phyloP scores from a whole-genome alignment of 2,329 filamentous ascomycete species.

The Magnaporthiopsis rhizophila region DNA sequence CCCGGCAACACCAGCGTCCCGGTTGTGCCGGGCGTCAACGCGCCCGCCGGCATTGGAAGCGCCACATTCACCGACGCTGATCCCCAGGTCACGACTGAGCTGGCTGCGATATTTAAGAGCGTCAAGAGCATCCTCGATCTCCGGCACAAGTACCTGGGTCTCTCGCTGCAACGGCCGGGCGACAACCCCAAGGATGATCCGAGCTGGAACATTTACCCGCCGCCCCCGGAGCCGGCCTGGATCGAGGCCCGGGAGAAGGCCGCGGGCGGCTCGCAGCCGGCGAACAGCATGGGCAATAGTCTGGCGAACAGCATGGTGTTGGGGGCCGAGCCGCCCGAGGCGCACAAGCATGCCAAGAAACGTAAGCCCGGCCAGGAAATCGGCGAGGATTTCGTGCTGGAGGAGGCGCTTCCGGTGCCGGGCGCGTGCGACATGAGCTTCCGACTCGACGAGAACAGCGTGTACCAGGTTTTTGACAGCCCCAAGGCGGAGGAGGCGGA shows the following conservation, averaged over 20 bases:
- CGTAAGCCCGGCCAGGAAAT: slow-evolving; percentile 86
- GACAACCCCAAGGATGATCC: slow-evolving; percentile 85
- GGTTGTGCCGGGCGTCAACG: slow-evolving; percentile 22
- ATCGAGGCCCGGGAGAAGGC: slow-evolving; percentile 41
- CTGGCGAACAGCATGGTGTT: slow-evolving; percentile 38
- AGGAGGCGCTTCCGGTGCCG: slow-evolving; percentile 69
- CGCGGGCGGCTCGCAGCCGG: slow-evolving; percentile 1
- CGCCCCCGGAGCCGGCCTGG: slow-evolving; percentile 89
- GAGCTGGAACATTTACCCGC: slow-evolving; percentile 82
- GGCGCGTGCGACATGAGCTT: slow-evolving; percentile 64
- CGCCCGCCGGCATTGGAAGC: slow-evolving; percentile 54
- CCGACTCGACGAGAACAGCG: slow-evolving; percentile 71
- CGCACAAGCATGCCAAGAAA: slow-evolving; percentile 37
- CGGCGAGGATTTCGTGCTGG: slow-evolving; percentile 83
- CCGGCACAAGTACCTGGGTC: slow-evolving; percentile 76
- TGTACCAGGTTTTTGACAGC: slow-evolving; percentile 86
- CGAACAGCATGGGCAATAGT: slow-evolving; percentile 33
- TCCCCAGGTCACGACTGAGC: slow-evolving; percentile 72
- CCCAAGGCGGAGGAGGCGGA: slow-evolving; percentile 52
- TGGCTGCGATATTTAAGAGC: slow-evolving; percentile 80
- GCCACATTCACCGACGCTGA: slow-evolving; percentile 64
- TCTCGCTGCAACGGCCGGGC: slow-evolving; percentile 72
- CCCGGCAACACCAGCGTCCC: slow-evolving; percentile 13
- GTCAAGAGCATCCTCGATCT: slow-evolving; percentile 85
- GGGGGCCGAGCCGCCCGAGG: slow-evolving; percentile 11